Conservation (phyloP, 2,329 filamentous ascomycete genomes). For the Pseudomassariella vexata region DNA sequence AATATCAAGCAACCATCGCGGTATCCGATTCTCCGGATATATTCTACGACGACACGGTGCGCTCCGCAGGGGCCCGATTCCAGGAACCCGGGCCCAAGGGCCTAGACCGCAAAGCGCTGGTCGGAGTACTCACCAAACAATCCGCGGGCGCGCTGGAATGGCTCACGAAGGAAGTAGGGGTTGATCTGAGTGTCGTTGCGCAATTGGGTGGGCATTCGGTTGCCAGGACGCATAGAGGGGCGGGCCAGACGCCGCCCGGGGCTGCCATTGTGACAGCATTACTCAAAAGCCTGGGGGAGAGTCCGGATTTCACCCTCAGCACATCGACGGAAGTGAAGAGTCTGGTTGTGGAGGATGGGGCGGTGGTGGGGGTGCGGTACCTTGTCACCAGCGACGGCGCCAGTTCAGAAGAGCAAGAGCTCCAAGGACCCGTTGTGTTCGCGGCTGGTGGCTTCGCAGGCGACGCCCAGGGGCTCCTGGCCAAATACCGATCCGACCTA, state of each 20-base stretch:
- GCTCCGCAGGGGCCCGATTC: slow-evolving; percentile 45
- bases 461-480: slow-evolving; percentile 51
- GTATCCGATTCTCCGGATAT: slow-evolving; percentile 27
- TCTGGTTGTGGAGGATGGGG: slow-evolving; percentile 29
- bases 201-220: slow-evolving; percentile 54
- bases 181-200: slow-evolving; percentile 54
- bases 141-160: slow-evolving; percentile 48
- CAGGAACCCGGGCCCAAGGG: slow-evolving; percentile 17
- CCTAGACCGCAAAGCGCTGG: slow-evolving; percentile 35
- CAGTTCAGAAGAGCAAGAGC: slow-evolving; percentile 27
- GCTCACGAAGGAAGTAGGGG: slow-evolving; percentile 49
- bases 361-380: slow-evolving; percentile 49
- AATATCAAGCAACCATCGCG: slow-evolving; percentile 41
- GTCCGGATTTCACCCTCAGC: slow-evolving; percentile 43
- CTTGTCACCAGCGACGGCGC: slow-evolving; percentile 24
- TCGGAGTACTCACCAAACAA: slow-evolving; percentile 38
- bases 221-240: slow-evolving; percentile 52
- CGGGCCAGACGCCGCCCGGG: slow-evolving; percentile 50
- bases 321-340: slow-evolving; percentile 48
- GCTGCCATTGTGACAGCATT: slow-evolving; percentile 52
- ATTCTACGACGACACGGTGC: slow-evolving; percentile 52
- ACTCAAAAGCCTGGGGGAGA: slow-evolving; percentile 42
- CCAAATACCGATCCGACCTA: slow-evolving; percentile 52
- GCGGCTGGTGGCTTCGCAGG: slow-evolving; percentile 58
- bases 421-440: slow-evolving; percentile 52